These are phyloP conservation scores for Gelatoporia subvermispora DNA, from an alignment of 768 basidiomycete species.

Conservation along the genomic window DNA sequence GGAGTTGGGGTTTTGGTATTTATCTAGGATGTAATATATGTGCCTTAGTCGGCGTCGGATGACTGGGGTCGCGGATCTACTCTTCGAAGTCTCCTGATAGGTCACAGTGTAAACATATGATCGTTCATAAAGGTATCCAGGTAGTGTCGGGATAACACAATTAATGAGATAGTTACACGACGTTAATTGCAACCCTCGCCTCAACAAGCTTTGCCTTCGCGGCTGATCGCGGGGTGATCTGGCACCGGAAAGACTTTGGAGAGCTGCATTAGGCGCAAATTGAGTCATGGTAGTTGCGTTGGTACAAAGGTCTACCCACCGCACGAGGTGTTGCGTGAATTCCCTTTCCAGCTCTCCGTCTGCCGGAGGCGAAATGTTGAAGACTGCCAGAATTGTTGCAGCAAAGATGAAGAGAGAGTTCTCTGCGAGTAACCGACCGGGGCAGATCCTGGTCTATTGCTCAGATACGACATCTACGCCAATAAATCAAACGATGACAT, in stretches of 20 bases:
- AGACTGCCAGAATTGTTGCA: conserved; percentile 7
- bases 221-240: conserved; percentile 5
- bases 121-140: too few relatives aligned
- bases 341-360: not conserved
- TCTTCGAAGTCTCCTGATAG: too few relatives aligned
- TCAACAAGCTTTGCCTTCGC: not conserved
- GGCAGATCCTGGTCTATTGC: conserved; percentile 1
- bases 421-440: conserved; percentile 12
- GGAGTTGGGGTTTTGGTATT: too few relatives aligned
- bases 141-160: too few relatives aligned
- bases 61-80: too few relatives aligned
- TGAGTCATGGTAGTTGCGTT: not conserved
- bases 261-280: not conserved
- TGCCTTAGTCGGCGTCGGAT: too few relatives aligned
- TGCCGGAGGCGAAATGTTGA: conserved; percentile 5
- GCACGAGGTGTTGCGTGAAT: conserved; percentile 6
- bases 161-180: too few relatives aligned
- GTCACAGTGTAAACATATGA: too few relatives aligned
- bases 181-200: not conserved
- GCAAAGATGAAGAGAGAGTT: conserved; percentile 14
- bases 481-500: not conserved
- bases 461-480: not conserved
- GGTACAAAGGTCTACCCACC: not conserved
- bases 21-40: too few relatives aligned
- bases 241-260: conserved; percentile 6